Evolutionary conservation across 768 basidiomycete species (phyloP).

Genomic region (Lenzites betulinus): DNA sequence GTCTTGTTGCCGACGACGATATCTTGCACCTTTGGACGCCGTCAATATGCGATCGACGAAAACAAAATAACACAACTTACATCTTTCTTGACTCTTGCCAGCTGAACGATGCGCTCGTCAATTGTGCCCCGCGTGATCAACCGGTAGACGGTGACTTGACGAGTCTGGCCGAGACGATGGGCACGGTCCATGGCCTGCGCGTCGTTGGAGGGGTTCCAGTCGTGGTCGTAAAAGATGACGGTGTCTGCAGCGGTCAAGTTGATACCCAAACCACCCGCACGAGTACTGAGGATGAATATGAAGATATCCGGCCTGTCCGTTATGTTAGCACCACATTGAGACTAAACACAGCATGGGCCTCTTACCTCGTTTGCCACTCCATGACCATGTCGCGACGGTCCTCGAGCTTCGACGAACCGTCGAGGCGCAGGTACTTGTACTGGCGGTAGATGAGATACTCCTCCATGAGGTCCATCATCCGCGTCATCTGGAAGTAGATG

Average conservation of each 20-base stretch:
- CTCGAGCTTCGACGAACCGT: slow-evolving; percentile 92
- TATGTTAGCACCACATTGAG: not conserved
- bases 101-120: slow-evolving; percentile 95
- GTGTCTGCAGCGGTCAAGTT: slow-evolving; percentile 96
- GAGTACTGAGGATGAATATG: slow-evolving; percentile 87
- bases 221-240: slow-evolving; percentile 92
- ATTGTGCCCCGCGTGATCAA: slow-evolving; percentile 93
- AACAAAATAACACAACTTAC: slow-evolving; percentile 45
- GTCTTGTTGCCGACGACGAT: slow-evolving; percentile 98
- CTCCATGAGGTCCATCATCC: slow-evolving; percentile 99
- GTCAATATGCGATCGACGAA: not conserved
- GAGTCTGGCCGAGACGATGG: slow-evolving; percentile 94
- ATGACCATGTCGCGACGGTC: slow-evolving; percentile 99
- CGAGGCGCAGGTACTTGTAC: slow-evolving; percentile 90
- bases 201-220: slow-evolving; percentile 97
- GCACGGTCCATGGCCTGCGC: slow-evolving; percentile 99
- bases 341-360: slow-evolving; percentile 11
- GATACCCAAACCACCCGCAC: slow-evolving; percentile 95
- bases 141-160: slow-evolving; percentile 96
- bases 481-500: slow-evolving; percentile 99
- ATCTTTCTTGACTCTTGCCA: slow-evolving; percentile 97
- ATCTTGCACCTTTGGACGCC: slow-evolving; percentile 84
- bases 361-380: slow-evolving; percentile 96
- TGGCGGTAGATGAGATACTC: slow-evolving; percentile 97
- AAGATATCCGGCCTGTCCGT: slow-evolving; percentile 77